Evolutionary conservation across 805 yeast genomes (phyloP).

Genomic region (Pichia rugopelliculosa): DNA sequence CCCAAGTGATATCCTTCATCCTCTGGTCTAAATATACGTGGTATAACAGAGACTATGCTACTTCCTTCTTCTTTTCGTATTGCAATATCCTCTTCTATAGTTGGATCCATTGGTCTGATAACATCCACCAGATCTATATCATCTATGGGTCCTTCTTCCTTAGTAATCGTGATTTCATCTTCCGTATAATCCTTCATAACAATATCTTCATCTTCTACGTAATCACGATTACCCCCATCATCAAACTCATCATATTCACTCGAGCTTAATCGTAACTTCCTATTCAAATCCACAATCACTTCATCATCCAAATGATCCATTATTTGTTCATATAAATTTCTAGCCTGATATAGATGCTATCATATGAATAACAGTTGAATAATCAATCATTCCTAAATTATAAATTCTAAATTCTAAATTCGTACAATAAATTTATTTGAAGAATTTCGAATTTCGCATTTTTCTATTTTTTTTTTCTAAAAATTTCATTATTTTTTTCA

Average conservation of each 20-base stretch:
- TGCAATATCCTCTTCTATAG: too few relatives aligned
- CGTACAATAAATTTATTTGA: too few relatives aligned
- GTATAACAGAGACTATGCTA: background rate
- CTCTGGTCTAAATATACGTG: background rate
- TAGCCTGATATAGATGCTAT: too few relatives aligned
- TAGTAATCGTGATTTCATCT: background rate
- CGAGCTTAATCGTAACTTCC: background rate
- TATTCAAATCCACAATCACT: background rate
- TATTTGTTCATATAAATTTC: background rate
- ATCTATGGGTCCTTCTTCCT: background rate
- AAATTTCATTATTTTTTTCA: too few relatives aligned
- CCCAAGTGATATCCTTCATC: background rate
- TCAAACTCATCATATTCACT: background rate
- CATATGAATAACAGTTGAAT: too few relatives aligned
- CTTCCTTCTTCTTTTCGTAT: background rate
- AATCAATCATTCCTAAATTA: too few relatives aligned
- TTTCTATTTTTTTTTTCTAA: too few relatives aligned
- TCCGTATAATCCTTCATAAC: slow-evolving; percentile 12
- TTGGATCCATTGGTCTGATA: background rate
- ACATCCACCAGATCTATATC: too few relatives aligned
- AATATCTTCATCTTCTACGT: slow-evolving; percentile 12
- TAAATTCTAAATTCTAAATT: too few relatives aligned
- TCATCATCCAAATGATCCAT: background rate
- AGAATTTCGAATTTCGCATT: too few relatives aligned
- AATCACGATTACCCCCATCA: too few relatives aligned